Conservation (phyloP, 805 yeast species). For the Candida sonorensis region DNA sequence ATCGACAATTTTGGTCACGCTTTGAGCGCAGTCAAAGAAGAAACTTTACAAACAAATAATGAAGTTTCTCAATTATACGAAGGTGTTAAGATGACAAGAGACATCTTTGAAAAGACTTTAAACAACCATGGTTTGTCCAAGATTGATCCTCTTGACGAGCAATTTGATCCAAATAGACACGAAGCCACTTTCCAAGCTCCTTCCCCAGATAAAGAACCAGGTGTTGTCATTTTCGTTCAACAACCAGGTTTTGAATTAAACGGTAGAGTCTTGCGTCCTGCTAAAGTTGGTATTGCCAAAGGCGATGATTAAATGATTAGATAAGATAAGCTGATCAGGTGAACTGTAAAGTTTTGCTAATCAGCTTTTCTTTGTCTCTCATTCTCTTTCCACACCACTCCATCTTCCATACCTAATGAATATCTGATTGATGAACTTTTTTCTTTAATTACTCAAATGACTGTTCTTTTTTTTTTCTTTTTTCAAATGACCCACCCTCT, state of each 20-base stretch:
- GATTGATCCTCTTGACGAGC: slow-evolving; percentile 77
- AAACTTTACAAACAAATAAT: slow-evolving; percentile 46
- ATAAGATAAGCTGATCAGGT: background rate
- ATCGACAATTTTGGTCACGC: slow-evolving; percentile 90
- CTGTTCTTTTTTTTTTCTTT: background rate
- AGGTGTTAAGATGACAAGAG: slow-evolving; percentile 87
- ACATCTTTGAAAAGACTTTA: slow-evolving; percentile 78
- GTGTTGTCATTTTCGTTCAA: slow-evolving; percentile 88
- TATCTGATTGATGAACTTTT: no score
- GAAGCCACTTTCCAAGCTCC: slow-evolving; percentile 90
- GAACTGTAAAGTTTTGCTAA: no score
- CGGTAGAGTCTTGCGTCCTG: slow-evolving; percentile 87
- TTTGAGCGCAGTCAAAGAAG: slow-evolving; percentile 60
- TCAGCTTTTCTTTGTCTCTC: no score
- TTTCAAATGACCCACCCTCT: background rate
- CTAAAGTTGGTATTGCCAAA: slow-evolving; percentile 92
- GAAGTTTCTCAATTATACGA: slow-evolving; percentile 74
- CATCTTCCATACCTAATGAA: no score
- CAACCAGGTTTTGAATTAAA: slow-evolving; percentile 83
- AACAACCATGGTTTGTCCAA: slow-evolving; percentile 72
- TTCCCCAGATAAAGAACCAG: slow-evolving; percentile 83
- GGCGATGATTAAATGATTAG: slow-evolving; percentile 25
- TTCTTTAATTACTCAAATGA: no score
- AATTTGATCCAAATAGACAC: slow-evolving; percentile 84
- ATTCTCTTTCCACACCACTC: background rate